Conservation (phyloP, 164 flowering plant species). For the Protea cynaroides region DNA sequence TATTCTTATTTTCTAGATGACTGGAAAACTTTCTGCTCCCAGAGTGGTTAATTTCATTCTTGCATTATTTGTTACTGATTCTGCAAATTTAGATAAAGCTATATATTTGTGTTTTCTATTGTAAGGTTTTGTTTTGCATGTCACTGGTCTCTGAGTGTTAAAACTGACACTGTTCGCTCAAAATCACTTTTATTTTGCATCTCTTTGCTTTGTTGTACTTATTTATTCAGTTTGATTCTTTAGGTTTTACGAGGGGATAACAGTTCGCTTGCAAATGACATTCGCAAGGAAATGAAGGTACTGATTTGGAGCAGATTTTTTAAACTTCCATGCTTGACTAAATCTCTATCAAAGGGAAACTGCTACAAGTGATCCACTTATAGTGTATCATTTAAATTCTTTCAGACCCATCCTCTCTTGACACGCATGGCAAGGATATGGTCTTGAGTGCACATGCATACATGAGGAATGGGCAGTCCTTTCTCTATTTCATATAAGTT, state of each 20-base stretch:
- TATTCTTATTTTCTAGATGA: too few relatives aligned
- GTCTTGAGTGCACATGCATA: too few relatives aligned
- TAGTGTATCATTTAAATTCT: too few relatives aligned
- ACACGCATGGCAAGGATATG: too few relatives aligned
- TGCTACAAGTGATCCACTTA: too few relatives aligned
- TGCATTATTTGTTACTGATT: too few relatives aligned
- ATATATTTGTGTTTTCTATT: neutral
- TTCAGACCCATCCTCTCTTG: too few relatives aligned
- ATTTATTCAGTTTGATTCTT: conserved; percentile 7
- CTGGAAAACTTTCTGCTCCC: too few relatives aligned
- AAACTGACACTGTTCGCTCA: neutral
- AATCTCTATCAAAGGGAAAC: too few relatives aligned
- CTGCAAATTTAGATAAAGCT: neutral
- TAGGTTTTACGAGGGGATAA: conserved; percentile 94
- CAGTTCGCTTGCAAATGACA: conserved; percentile 90
- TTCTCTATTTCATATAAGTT: too few relatives aligned
- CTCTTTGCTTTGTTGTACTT: neutral
- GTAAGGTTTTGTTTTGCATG: neutral
- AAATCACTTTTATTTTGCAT: neutral
- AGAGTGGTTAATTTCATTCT: too few relatives aligned
- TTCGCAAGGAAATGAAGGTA: conserved; percentile 99
- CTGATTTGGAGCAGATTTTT: neutral
- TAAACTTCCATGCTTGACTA: neutral
- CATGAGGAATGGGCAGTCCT: too few relatives aligned
- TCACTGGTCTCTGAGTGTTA: neutral